Percentiles rank a stretch among this genome's conserved stretches.
Conservation (phyloP, 1,284 basidiomycete genomes). For the Paramarasmius palmivorus region DNA sequence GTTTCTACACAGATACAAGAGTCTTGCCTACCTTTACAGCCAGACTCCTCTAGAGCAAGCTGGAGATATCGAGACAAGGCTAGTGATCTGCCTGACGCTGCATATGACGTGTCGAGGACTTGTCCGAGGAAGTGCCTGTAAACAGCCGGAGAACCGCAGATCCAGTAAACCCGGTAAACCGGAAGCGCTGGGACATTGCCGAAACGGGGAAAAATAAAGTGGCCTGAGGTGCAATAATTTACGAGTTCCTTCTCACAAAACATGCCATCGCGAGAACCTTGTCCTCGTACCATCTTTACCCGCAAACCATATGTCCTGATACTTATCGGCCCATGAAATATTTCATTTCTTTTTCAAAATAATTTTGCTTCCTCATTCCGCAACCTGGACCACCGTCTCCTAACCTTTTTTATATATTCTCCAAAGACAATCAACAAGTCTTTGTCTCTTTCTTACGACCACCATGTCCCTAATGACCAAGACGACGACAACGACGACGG, state of each 20-base stretch:
- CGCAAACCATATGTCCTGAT: neutral
- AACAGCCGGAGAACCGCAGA: neutral
- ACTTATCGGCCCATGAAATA: neutral
- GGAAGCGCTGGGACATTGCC: no score
- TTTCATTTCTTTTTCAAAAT: neutral
- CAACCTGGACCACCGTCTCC: no score
- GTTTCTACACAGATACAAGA: no score
- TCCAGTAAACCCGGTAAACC: no score
- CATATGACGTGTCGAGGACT: constrained; percentile 1
- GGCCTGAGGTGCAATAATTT: no score
- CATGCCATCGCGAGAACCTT: neutral
- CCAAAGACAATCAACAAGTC: no score
- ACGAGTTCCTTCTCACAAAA: no score
- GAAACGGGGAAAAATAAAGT: constrained; percentile 2
- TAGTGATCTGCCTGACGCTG: neutral
- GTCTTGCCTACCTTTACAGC: no score
- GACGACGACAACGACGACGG: neutral
- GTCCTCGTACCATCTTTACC: neutral
- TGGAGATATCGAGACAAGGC: neutral
- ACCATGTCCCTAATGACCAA: neutral
- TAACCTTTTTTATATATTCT: no score
- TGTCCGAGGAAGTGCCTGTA: neutral
- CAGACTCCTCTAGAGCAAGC: neutral
- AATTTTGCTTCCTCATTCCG: neutral
- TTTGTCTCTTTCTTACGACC: neutral